Evolutionary conservation across 805 yeast species (phyloP), one percentile per base, ranked within the genome.

Genomic region (Spencermartinsiella europaea): DNA sequence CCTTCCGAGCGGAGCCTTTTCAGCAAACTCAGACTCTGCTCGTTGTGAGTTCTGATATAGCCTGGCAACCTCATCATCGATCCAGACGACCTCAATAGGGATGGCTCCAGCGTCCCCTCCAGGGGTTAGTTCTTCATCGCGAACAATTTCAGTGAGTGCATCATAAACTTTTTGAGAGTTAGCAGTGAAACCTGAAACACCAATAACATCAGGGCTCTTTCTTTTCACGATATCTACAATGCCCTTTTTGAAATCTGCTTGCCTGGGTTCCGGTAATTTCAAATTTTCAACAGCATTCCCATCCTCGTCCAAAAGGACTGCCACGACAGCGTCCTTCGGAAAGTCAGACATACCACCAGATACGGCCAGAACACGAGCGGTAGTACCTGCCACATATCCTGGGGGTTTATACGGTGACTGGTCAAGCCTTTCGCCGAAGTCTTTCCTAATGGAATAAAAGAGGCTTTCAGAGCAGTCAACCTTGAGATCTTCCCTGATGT

Each of bases 351-450:
- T 83, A 57, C 99, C 99, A 56, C 85, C 80, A 0, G 95, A 77
- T 25, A 93, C 58, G 0, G 96, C 80, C 53, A 93, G 70, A 0
- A 88, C 91, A 51, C 85, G 81, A 17, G 99, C 96, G 44, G 80
- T 74, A 3, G 95, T 85, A 38, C 97, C 96, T 48, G 77, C 74
- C 38, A 79, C 85, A 54, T 75, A 83, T 3, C 85, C 83, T 39
- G 77, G 74, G 4, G 98, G 96, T 55, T 85, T 81, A 65, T 71
- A 90, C 27, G 99, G 97, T 1, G 98, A 96, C 69, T 90, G 98
- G 63, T 91, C 93, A 31, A 93, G 73, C 58, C 81, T 83, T 19
- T 76, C 73, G 62, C 79, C 70, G 59, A 91, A 84, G 22, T 76
- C 71, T 37, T 76, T 74, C 55, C 98, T 81, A 31, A 91, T 79